phyloP scores from a whole-genome alignment of 2,329 filamentous ascomycete species.

The Cladosporium sphaerospermum region DNA sequence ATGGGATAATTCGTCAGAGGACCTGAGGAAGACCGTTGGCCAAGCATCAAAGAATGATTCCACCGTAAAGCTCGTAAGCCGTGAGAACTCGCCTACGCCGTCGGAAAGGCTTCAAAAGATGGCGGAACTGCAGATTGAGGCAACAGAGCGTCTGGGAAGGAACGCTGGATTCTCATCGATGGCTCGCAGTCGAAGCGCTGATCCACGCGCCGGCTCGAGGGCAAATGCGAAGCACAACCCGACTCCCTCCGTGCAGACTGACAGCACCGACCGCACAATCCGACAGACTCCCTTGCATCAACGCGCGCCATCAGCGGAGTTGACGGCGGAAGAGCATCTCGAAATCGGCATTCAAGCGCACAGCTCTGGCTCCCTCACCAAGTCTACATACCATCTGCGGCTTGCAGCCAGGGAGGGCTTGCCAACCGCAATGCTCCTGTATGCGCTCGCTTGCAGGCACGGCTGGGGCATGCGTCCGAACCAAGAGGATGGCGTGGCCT shows the following conservation, averaged over 20 bases:
- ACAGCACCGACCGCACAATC: conserved; percentile 39
- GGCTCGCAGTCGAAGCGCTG: conserved; percentile 26
- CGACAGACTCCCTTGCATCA: conserved; percentile 39
- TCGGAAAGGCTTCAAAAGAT: conserved; percentile 7
- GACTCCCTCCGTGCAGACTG: conserved; percentile 28
- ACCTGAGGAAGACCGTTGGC: background rate
- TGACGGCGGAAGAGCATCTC: conserved; percentile 81
- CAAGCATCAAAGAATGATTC: background rate
- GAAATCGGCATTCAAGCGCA: conserved; percentile 85
- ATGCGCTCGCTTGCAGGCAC: conserved; percentile 88
- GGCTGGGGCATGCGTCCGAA: conserved; percentile 97
- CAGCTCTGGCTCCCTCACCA: conserved; percentile 77
- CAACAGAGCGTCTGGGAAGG: conserved; percentile 6
- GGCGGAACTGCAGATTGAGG: conserved; percentile 6
- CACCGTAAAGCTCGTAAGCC: background rate
- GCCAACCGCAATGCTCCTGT: conserved; percentile 91
- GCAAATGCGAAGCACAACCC: conserved; percentile 26
- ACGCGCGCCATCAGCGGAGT: conserved; percentile 57
- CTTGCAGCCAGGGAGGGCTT: conserved; percentile 80
- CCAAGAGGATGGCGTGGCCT: conserved; percentile 80
- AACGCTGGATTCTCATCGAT: conserved; percentile 5
- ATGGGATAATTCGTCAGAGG: conserved; percentile 48
- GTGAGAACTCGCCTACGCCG: conserved; percentile 1
- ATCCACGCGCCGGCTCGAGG: conserved; percentile 18
- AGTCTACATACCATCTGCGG: conserved; percentile 93